Evolutionary conservation across 176 grass and related monocot species (phyloP), one percentile per base, ranked within the genome.

Genomic region (Typha latifolia): DNA sequence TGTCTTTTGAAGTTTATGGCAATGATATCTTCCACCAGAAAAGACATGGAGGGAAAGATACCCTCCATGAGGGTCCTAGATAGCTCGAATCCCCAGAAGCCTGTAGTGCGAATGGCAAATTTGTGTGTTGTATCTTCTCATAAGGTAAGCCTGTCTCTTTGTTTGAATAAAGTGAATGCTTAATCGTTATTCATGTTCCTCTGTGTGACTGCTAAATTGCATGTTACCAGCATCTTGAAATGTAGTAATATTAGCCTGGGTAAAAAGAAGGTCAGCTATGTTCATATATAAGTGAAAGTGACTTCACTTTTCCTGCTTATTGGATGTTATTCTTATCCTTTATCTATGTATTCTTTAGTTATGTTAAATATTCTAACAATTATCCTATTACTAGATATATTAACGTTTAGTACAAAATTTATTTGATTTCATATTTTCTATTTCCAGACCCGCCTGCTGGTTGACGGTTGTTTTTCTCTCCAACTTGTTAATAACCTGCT

Each of bases 91-190:
- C 86, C 94, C 16, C 69, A 84, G 64, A 99, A 99, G 74, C 89
- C 94, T 77, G 84, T 84, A 20, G 90, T 83, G 72, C 82, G 76
- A 22, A 93, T 93, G 90, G 90, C 85, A 77, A 93, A 93, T 75
- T 69, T 93, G 61, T 87, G 85, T 29, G 81, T 89, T 15, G 90
- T 85, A 49, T 73, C 82, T 56, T 66, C 76, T 22, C 85, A 93
- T 69, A 72, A 76, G 66, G 89, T 93, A 81, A 77, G 69, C 49
- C 24, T 59, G 34, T 32, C 11, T 26, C 43, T 62, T 73, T 74
- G 34, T 66, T 68, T 24, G 14, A 65, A 65, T 65, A 3, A 65
- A 65, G 53, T 9, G 6, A 59, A 59, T 14, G 8, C 15, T 59
- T 22, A 19, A 21, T 21, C n/a, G 5, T 59, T 59, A 59, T 16